Evolutionary conservation across 2,329 filamentous ascomycete species (phyloP), one percentile per base, ranked within the genome.

Genomic region (Fusarium marasasianum): DNA sequence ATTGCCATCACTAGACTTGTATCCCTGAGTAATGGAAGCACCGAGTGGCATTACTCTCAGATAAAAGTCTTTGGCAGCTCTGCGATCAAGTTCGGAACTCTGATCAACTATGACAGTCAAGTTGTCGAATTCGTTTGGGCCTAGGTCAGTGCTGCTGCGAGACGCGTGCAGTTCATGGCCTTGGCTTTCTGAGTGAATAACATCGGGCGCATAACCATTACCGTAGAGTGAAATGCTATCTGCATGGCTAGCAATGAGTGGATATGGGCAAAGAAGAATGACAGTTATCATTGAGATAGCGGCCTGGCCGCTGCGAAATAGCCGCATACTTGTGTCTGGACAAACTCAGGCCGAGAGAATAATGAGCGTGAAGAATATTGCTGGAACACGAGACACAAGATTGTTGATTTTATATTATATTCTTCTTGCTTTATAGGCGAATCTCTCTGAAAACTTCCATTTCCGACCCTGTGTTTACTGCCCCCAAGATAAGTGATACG

Each of bases 61-160:
- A 12, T 61, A 61, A 61, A 61, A 61, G n/a, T 54, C 58, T 37
- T 61, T 61, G 5, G 58, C 31, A 24, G 47, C 58, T 37, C 58
- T 54, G 7, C 45, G 45, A 15, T 37, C 29, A 18, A 54, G 41
- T 5, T 2, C 41, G 2, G 31, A n/a, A 3, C 2, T 29, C 4
- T n/a, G n/a, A 17, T 53, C 29, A 17, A 29, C 35, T 12, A 8
- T 26, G 13, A 15, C 18, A 3, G 54, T 57, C 40, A 10, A 9
- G 20, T 29, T 57, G 18, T 41, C 40, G 8, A 24, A 8, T 12
- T 44, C 31, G 5, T 61, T 17, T 1, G 4, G 10, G 15, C n/a
- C 31, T 8, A 54, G 8, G 11, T 54, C 47, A 18, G 18, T 15
- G 6, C 24, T 5, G 3, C n/a, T 20, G 1, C 17, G 8, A 13